Base-by-base conservation (phyloP, 805 yeast species). In the Debaryomyces castellii region DNA sequence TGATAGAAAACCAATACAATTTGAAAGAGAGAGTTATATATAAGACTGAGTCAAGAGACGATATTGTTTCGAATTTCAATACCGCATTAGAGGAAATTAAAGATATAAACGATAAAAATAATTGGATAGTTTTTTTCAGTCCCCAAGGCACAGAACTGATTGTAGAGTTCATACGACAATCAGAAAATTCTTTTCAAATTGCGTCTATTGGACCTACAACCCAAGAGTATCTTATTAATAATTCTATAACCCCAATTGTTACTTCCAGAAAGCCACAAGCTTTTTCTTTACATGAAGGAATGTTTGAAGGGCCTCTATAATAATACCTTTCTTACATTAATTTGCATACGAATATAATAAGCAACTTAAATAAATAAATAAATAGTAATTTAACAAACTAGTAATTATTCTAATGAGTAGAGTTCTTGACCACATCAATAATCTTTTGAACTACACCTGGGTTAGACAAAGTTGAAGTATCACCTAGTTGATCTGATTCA, bases 201-300 rank as follows among this genome's bases (percentile, higher is more conserved):
- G 97, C 96, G 0, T 82, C 91, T 3, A 92, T 92, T 47, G 98
- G 98, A 0, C 97, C 97, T 2, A 92, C 97, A 0, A 92, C 98
- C 0, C 81, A 85, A 45, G 73, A 69, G 33, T 89, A 78, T 55
- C 64, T 91, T 36, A 32, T 62, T 4, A 62, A 70, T 1, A 71
- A 78, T 16, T 83, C 81, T 0, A 60, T 92, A 2, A 51, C 38
- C 0, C 88, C 91, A 1, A 66, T 78, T 33, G 78, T 86, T 1
- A 86, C 85, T 3, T 83, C 96, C 3, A 64, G 66, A 4, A 82
- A 81, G 47, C 98, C 98, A 0, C 83, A 83, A 25, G 89, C 96
- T 0, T 54, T 52, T 2, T 73, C 85, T 3, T 65, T 90, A 33
- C 63, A 76, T 7, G 63, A 47, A 17, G 39, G 38, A 25, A 67